Base-by-base conservation (phyloP, 352 stramenopile species). In the Globisporangium spinosum region DNA sequence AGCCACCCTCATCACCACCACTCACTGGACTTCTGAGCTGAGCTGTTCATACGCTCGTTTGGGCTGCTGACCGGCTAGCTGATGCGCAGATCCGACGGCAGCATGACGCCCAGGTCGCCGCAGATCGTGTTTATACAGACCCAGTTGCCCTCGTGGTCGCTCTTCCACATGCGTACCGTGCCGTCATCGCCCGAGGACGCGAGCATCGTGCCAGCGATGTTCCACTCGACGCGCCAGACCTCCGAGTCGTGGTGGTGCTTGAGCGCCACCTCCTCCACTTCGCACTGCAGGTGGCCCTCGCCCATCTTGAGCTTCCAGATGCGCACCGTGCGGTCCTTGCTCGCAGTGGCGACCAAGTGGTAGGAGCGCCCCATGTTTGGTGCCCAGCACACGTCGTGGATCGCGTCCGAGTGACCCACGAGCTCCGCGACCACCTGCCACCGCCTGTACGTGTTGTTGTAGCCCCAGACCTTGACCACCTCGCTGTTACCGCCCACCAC, bases 141-240 rank as follows among this genome's bases (percentile, higher is more conserved):
- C 91, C 95, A 99, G 58, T 91, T 88, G 58, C 91, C 90, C 38
- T 96, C 77, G 65, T 95, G 93, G 74, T 98, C 90, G 72, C 84
- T 90, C 73, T 98, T 97, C 94, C 94, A 99, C 73, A 99, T 86
- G 58, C 94, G 84, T n/a, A 99, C 91, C 15, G 93, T 95, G 58
- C 96, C 96, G 62, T 97, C 90, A 75, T 99, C 97, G 8, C 96
- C 94, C 2, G 89, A 97, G 55, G 88, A 97, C 34, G 94, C 94
- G 57, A 99, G 74, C 70, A 98, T 97, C 15, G 95, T 98, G 27
- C 97, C 97, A 10, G 96, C 98, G 49, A 99, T 89, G 70, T 98
- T 98, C 95, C 95, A 99, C 76, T 98, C 90, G 59, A 98, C 97
- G 45, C 94, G 87, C 97, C 97, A 99, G 27, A 98, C 90, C 69